Evolutionary conservation across 164 flowering plant genomes (phyloP).

Genomic region (Saururus chinensis): DNA sequence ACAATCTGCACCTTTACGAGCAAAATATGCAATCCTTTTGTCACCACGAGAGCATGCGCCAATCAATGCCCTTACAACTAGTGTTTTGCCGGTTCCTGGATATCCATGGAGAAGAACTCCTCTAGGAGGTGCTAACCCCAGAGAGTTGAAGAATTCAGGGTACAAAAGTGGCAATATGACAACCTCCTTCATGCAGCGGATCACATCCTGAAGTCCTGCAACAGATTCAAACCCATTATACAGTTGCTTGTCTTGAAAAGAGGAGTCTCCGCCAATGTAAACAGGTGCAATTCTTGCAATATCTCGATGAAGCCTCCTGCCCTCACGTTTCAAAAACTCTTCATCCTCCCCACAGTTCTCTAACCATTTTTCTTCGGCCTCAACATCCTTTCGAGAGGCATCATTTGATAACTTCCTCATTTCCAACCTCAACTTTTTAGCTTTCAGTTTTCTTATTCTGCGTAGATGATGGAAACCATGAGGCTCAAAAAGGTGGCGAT

Average conservation of each 20-base stretch:
- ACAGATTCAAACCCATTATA: conserved; percentile 96
- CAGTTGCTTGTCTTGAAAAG: conserved; percentile 27
- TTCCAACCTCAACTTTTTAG: conserved; percentile 71
- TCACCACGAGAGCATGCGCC: conserved; percentile 97
- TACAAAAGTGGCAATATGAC: conserved; percentile 84
- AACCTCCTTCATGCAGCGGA: conserved; percentile 91
- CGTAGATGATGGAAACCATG: conserved; percentile 38
- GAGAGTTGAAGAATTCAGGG: conserved; percentile 67
- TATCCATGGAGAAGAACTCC: conserved; percentile 97
- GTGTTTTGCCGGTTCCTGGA: conserved; percentile 98
- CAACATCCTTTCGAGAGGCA: conserved; percentile 76
- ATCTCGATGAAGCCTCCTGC: conserved; percentile 95
- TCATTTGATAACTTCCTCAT: conserved; percentile 65
- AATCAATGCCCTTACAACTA: conserved; percentile 81
- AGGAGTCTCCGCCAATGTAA: conserved; percentile 67
- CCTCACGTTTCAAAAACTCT: conserved; percentile 91
- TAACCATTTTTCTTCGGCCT: conserved; percentile 95
- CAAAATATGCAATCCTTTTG: conserved; percentile 87
- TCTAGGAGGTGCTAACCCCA: conserved; percentile 93
- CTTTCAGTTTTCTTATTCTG: conserved; percentile 59
- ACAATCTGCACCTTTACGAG: conserved; percentile 99
- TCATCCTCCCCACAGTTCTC: conserved; percentile 99
- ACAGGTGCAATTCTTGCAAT: conserved; percentile 81
- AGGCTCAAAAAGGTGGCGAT: conserved; percentile 73
- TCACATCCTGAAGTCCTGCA: conserved; percentile 91